A percentile compares a stretch with the other conserved stretches of the same genome.
Conservation (phyloP, 2,329 filamentous ascomycete genomes). For the Pleurostoma richardsiae region DNA sequence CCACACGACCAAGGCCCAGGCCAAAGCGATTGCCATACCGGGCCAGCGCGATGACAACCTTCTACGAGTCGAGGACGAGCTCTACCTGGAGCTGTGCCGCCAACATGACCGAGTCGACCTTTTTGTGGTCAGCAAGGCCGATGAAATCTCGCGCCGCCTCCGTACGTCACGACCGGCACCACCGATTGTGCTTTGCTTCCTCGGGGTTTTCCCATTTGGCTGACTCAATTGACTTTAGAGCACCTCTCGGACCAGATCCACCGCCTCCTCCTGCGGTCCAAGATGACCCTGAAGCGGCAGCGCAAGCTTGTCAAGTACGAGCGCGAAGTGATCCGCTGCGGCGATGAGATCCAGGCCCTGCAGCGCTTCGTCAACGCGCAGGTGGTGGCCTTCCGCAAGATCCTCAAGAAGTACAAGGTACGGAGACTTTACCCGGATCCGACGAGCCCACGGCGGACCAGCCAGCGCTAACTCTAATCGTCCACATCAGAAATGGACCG, state of each 20-base stretch:
- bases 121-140: conserved; percentile 74
- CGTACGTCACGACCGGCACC: conserved; percentile 36
- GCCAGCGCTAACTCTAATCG: neutral
- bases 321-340: conserved; percentile 49
- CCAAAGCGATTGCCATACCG: conserved; percentile 67
- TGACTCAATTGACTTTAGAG: conserved; percentile 25
- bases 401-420: conserved; percentile 77
- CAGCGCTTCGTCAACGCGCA: conserved; percentile 71
- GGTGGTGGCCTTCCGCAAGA: conserved; percentile 72
- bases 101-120: conserved; percentile 75
- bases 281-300: conserved; percentile 38
- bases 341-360: conserved; percentile 66
- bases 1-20: conserved; percentile 68
- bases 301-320: conserved; percentile 50
- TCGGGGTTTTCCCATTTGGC: neutral
- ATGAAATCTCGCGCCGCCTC: conserved; percentile 68
- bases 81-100: conserved; percentile 64
- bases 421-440: conserved; percentile 4
- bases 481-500: conserved; percentile 68
- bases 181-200: neutral
- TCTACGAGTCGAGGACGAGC: conserved; percentile 62
- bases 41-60: conserved; percentile 58
- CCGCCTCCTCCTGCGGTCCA: conserved; percentile 38
- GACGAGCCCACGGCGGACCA: no score
- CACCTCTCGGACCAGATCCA: conserved; percentile 43